phyloP scores from a whole-genome alignment of 768 basidiomycete species.

The Boletus sp. region DNA sequence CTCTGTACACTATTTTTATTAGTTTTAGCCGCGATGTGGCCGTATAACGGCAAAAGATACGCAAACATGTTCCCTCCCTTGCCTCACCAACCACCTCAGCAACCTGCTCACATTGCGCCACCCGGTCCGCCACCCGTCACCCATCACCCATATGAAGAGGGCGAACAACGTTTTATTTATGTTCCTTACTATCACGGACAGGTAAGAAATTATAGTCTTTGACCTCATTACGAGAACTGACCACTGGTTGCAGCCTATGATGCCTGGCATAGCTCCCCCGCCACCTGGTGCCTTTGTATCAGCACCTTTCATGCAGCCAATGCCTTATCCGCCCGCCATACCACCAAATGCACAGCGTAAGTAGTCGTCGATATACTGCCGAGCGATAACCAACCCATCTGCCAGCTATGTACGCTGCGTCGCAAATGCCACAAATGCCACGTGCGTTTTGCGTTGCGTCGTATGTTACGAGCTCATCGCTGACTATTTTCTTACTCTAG shows the following conservation, averaged over 20 bases:
- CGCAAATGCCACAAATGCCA: conserved; percentile 84
- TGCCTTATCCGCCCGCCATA: conserved; percentile 79
- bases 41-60: conserved; percentile 87
- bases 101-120: conserved; percentile 62
- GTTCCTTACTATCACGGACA: conserved; percentile 83
- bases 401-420: conserved; percentile 75
- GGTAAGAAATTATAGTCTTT: conserved; percentile 33
- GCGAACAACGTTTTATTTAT: conserved; percentile 67
- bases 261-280: conserved; percentile 80
- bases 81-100: conserved; percentile 58
- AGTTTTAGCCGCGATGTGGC: conserved; percentile 69
- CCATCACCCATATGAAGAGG: conserved; percentile 79
- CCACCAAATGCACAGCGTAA: conserved; percentile 64
- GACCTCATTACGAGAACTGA: conserved; percentile 2
- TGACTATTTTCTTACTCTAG: conserved; percentile 31
- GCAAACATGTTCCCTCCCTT: conserved; percentile 68
- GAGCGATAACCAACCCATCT: conserved; percentile 4
- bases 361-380: background rate
- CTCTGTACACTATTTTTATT: background rate
- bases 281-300: conserved; percentile 80
- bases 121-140: conserved; percentile 67
- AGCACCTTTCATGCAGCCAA: conserved; percentile 78
- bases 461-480: background rate
- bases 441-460: conserved; percentile 47
- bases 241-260: conserved; percentile 56